A percentile compares a stretch with the other conserved stretches of the same genome.
phyloP scores from a whole-genome alignment of 768 basidiomycete genomes.

The Jaapia argillacea region DNA sequence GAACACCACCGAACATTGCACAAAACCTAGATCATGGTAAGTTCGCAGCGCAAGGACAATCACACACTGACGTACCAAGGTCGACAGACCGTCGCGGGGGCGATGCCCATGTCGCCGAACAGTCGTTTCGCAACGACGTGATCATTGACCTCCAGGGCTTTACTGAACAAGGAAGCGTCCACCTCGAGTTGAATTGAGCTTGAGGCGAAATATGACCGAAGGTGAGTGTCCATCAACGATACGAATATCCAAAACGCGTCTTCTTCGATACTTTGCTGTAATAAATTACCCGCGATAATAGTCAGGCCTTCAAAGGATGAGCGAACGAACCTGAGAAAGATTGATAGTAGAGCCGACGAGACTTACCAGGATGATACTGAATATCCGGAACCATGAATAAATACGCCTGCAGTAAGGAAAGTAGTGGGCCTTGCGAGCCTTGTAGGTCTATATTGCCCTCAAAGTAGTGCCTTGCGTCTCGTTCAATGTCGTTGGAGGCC shows the following conservation, averaged over 20 bases:
- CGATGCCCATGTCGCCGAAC: slow-evolving; percentile 52
- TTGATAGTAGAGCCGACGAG: not conserved
- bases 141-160: slow-evolving; percentile 59
- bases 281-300: slow-evolving; percentile 59
- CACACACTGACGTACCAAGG: slow-evolving; percentile 48
- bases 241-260: slow-evolving; percentile 90
- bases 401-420: slow-evolving; percentile 55
- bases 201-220: slow-evolving; percentile 68
- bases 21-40: slow-evolving; percentile 58
- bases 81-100: slow-evolving; percentile 45
- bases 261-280: slow-evolving; percentile 73
- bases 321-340: too few species aligned
- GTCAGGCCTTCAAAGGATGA: slow-evolving; percentile 43
- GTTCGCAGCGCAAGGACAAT: slow-evolving; percentile 1
- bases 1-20: slow-evolving; percentile 54
- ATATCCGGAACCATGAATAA: slow-evolving; percentile 81
- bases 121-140: slow-evolving; percentile 52
- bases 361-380: slow-evolving; percentile 49
- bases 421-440: slow-evolving; percentile 43
- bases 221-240: slow-evolving; percentile 75
- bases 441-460: slow-evolving; percentile 48
- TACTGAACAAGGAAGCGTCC: slow-evolving; percentile 61
- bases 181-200: slow-evolving; percentile 60
- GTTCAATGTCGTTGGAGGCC: slow-evolving; percentile 43
- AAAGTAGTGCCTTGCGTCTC: slow-evolving; percentile 46